These are phyloP conservation scores for Corynespora cassiicola DNA, from an alignment of 2,329 filamentous ascomycete genomes.

Conservation along the genomic window DNA sequence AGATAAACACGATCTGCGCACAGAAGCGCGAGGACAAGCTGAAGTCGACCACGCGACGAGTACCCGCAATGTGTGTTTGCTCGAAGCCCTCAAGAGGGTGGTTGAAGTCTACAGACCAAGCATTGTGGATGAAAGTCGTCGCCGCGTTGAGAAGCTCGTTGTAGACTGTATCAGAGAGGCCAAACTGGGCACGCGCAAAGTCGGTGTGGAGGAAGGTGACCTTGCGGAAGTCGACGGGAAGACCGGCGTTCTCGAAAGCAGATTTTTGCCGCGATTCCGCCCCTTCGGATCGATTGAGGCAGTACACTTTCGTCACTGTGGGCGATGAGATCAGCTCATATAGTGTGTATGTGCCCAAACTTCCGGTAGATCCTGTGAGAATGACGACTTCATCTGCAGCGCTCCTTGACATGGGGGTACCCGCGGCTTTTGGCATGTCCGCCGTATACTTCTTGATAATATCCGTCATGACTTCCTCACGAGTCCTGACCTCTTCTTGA, in stretches of 20 bases:
- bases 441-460: conserved; percentile 9
- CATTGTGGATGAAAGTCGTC: conserved; percentile 57
- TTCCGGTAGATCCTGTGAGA: conserved; percentile 32
- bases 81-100: conserved; percentile 23
- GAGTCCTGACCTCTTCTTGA: no score
- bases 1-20: conserved; percentile 45
- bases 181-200: conserved; percentile 38
- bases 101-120: conserved; percentile 64
- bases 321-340: conserved; percentile 21
- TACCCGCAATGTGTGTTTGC: conserved; percentile 15
- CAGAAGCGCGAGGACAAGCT: conserved; percentile 4
- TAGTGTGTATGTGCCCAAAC: conserved; percentile 27
- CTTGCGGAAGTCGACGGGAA: conserved; percentile 8
- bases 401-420: not conserved
- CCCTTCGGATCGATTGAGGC: conserved; percentile 23
- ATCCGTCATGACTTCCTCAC: no score
- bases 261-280: conserved; percentile 17
- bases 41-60: conserved; percentile 14
- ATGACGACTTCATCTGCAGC: conserved; percentile 17
- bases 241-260: no score
- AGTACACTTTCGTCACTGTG: conserved; percentile 22
- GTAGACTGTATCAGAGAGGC: conserved; percentile 38
- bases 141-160: conserved; percentile 25
- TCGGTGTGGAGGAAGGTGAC: conserved; percentile 16
- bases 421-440: not conserved